Base-by-base conservation (phyloP, 2,329 filamentous ascomycete genomes). In the Pyrenochaeta sp. region DNA sequence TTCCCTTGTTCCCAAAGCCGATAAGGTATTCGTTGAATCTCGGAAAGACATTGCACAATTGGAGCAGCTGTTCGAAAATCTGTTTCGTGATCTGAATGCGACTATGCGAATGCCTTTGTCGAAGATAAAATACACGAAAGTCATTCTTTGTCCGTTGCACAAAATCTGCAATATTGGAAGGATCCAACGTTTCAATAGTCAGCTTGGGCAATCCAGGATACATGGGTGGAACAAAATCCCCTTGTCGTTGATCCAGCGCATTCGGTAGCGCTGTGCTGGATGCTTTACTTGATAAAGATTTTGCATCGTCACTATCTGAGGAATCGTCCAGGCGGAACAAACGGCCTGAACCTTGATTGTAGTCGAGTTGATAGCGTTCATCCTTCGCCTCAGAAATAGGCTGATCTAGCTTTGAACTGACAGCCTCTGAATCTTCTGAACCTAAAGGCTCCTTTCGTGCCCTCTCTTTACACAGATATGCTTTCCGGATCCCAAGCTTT, bases 101-200 rank as follows among this genome's bases (percentile, higher is more conserved):
- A 29, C 62, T 61, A 21, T 51, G 54, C 0, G 64, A 65, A 31
- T 63, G 42, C 32, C 29, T 45, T 21, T 67, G 64, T 15, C 59
- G 55, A 5, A 67, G 44, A 33, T 63, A 67, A 32, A 67, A 67
- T 0, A 67, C 58, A 12, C 63, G 49, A 18, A 67, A 67, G 15
- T 56, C 41, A 23, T 50, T 10, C 14, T 45, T 63, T 11, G 63
- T 66, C 1, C 23, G 21, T 27, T 35, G 39, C 5, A 51, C 40
- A 36, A 62, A 62, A 1, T 17, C 29, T 15, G 35, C 27, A 2
- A 62, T 21, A 4, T 36, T 29, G 1, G 10, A 31, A 7, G 37
- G 23, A 29, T 59, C 50, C 4, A 62, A 15, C 31, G 54, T 47
- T 2, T 54, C 36, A 7, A 49, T 27, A 14, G 29, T 47, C 41